Evolutionary conservation across 495 filamentous ascomycete species (phyloP).

Genomic region (Lasiosphaeria ovina): DNA sequence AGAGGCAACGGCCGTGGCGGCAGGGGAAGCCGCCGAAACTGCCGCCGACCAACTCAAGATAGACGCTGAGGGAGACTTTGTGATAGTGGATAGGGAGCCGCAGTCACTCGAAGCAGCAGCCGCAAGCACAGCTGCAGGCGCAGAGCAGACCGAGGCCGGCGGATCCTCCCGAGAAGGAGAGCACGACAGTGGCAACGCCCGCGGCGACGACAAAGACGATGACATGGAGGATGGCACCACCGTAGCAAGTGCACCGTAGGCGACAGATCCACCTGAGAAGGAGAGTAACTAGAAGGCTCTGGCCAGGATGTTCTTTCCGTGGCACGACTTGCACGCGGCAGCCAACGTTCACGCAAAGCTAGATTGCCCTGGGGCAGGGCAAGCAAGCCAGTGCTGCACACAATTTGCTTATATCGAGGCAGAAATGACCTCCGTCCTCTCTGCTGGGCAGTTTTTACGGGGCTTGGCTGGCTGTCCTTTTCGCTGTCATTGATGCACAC

Average conservation of each 20-base stretch:
- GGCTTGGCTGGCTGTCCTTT: neutral
- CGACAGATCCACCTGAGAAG: neutral
- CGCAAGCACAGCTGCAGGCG: neutral
- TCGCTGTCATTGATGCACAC: neutral
- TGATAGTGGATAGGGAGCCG: constrained; percentile 12
- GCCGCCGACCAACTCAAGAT: constrained; percentile 9
- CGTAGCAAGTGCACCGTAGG: neutral
- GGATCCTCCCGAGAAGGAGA: neutral
- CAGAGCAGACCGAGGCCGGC: constrained; percentile 1
- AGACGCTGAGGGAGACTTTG: constrained; percentile 23
- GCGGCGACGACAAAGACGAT: neutral
- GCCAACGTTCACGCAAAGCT: neutral
- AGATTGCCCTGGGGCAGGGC: neutral
- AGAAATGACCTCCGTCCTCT: too few relatives aligned
- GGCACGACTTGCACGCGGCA: too few relatives aligned
- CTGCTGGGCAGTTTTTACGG: too few relatives aligned
- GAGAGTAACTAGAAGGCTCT: constrained; percentile 2
- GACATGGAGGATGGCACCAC: neutral
- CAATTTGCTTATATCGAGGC: too few relatives aligned
- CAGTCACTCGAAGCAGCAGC: constrained; percentile 9
- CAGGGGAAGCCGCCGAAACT: constrained; percentile 19
- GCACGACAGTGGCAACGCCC: neutral
- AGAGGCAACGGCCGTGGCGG: neutral
- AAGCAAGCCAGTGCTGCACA: neutral
- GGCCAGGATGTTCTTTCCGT: neutral